A percentile compares a stretch with the other conserved stretches of the same genome.
These are phyloP conservation scores for Fusarium buxicola DNA, from an alignment of 2,329 filamentous ascomycete genomes.

Conservation along the genomic window DNA sequence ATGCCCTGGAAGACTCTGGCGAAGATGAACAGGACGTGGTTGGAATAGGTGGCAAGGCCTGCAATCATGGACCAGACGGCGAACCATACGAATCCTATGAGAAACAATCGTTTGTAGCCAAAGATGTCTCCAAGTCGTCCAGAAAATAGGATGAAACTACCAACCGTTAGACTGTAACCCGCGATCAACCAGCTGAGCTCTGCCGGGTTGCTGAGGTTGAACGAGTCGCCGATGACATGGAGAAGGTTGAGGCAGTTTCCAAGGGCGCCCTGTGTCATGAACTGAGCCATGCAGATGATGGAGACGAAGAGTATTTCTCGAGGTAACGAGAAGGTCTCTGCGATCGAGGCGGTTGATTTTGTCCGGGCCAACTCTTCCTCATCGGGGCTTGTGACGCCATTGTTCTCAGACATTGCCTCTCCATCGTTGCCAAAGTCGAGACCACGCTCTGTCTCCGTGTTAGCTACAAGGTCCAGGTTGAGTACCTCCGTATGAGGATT, in stretches of 20 bases:
- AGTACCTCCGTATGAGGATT: accelerated
- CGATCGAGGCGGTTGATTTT: constrained; percentile 39
- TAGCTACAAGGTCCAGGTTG: accelerated
- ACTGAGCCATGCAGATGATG: constrained; percentile 41
- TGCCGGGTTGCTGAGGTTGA: constrained; percentile 35
- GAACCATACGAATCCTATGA: constrained; percentile 67
- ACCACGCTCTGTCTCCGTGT: constrained; percentile 9
- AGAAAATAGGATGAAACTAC: constrained; percentile 68
- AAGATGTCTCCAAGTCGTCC: constrained; percentile 68
- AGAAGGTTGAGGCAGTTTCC: constrained; percentile 43
- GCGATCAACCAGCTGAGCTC: constrained; percentile 63
- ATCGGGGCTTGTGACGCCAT: constrained; percentile 21
- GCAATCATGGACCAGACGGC: constrained; percentile 63
- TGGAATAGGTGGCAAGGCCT: constrained; percentile 56
- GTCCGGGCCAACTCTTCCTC: constrained; percentile 36
- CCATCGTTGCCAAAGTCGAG: constrained; percentile 12
- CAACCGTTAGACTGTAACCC: constrained; percentile 66
- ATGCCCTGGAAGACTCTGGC: constrained; percentile 69
- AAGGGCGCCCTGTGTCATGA: constrained; percentile 42
- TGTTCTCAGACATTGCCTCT: constrained; percentile 25
- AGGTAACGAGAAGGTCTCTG: constrained; percentile 33
- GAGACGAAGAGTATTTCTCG: constrained; percentile 38
- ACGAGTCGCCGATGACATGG: constrained; percentile 39
- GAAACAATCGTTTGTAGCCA: constrained; percentile 66
- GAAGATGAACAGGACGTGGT: constrained; percentile 60